A percentile compares a stretch with the other conserved stretches of the same genome.
Conservation (phyloP, 2,329 filamentous ascomycete genomes). For the Hypoxylon sp. region DNA sequence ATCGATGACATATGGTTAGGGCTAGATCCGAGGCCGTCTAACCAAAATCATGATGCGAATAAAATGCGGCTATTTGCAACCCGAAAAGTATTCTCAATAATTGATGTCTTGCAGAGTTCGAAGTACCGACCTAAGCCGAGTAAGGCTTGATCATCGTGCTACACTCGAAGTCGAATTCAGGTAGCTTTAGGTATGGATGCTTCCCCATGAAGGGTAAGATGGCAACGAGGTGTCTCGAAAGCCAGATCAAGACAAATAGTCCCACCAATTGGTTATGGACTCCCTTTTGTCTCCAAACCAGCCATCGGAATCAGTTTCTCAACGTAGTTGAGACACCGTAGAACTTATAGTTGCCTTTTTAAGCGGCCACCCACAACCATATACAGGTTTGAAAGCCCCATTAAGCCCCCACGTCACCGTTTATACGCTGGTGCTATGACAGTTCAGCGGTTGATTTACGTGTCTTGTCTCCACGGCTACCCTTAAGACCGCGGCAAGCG, state of each 20-base stretch:
- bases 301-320: neutral
- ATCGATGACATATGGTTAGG: neutral
- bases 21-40: neutral
- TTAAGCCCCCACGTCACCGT: conserved; percentile 14
- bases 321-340: neutral
- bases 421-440: conserved; percentile 30
- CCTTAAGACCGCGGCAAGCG: conserved; percentile 26
- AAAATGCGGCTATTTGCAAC: neutral
- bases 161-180: neutral
- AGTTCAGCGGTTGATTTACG: conserved; percentile 34
- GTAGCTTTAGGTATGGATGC: neutral
- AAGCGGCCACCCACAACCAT: neutral
- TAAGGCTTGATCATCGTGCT: conserved; percentile 2
- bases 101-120: conserved; percentile 8
- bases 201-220: neutral
- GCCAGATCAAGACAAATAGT: neutral
- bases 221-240: neutral
- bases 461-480: conserved; percentile 38
- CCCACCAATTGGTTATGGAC: neutral
- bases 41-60: neutral
- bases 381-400: neutral
- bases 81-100: neutral
- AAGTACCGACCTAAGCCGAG: conserved; percentile 15
- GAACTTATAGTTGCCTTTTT: neutral
- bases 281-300: neutral